phyloP scores from a whole-genome alignment of 2,329 filamentous ascomycete species.

The Pestalotiopsis sp. region DNA sequence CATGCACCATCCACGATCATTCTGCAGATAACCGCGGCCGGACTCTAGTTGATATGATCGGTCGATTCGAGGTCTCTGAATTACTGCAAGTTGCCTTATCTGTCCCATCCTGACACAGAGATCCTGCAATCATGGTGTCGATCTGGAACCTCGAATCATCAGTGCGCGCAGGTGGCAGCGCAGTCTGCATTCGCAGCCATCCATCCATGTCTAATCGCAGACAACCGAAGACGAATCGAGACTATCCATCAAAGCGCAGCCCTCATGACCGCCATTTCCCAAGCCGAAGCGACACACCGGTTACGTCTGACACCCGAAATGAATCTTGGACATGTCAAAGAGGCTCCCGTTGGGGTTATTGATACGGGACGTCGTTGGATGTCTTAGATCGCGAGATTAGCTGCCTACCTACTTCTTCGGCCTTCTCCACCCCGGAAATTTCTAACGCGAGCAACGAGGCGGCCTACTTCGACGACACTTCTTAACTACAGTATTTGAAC shows the following conservation, averaged over 20 bases:
- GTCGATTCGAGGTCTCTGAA: background rate
- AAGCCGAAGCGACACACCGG: background rate
- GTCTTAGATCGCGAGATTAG: background rate
- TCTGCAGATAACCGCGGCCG: background rate
- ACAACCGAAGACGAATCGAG: background rate
- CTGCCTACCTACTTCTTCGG: background rate
- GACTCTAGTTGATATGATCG: background rate
- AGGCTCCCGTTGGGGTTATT: background rate
- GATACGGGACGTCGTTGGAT: background rate
- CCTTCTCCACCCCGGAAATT: background rate
- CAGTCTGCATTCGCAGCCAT: background rate
- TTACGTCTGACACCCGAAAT: background rate
- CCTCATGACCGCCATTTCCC: background rate
- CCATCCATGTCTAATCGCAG: background rate
- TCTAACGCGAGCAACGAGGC: background rate
- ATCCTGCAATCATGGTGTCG: background rate
- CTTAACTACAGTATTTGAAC: background rate
- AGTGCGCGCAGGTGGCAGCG: too few relatives aligned
- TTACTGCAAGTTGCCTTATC: background rate
- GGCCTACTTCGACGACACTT: background rate
- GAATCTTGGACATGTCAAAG: background rate
- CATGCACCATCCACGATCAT: background rate
- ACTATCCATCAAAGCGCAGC: background rate
- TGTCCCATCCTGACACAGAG: background rate
- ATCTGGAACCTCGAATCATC: background rate